These are phyloP conservation scores for Bauhinia variegata DNA, from an alignment of 306 rosid species.

Conservation along the genomic window DNA sequence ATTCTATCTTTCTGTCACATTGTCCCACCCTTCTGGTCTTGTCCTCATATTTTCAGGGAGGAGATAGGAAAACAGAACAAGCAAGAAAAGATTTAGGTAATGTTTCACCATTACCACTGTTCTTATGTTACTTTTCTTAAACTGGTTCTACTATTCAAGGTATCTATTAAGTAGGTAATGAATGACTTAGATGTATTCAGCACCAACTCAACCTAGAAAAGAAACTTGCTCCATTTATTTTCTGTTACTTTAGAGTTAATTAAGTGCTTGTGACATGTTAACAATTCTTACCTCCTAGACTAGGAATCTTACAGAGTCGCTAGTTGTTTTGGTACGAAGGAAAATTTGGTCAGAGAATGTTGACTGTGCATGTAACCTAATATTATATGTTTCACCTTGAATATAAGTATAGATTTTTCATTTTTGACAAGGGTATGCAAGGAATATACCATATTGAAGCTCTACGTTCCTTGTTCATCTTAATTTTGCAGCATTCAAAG, in stretches of 20 bases:
- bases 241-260: constrained; percentile 3
- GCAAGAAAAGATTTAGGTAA: constrained; percentile 77
- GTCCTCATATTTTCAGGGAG: too few relatives aligned
- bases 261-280: not conserved
- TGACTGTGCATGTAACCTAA: not conserved
- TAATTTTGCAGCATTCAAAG: constrained; percentile 26
- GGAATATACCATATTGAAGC: constrained; percentile 26
- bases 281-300: not conserved
- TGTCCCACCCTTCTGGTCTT: constrained; percentile 4
- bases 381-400: constrained; percentile 3
- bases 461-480: not conserved
- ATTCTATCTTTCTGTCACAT: not conserved
- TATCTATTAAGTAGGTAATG: too few relatives aligned
- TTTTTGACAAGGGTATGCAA: constrained; percentile 17
- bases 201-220: too few relatives aligned
- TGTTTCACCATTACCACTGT: too few relatives aligned
- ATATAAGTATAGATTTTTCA: too few relatives aligned
- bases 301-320: not conserved
- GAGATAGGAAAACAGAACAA: constrained; percentile 69
- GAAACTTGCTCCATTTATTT: too few relatives aligned
- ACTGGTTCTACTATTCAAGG: too few relatives aligned
- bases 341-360: constrained; percentile 3
- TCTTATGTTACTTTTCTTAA: too few relatives aligned
- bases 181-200: too few relatives aligned
- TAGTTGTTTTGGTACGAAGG: constrained; percentile 18